These are phyloP conservation scores for Kitagawia praeruptora DNA, from an alignment of 129 eudicot genomes.

Conservation along the genomic window DNA sequence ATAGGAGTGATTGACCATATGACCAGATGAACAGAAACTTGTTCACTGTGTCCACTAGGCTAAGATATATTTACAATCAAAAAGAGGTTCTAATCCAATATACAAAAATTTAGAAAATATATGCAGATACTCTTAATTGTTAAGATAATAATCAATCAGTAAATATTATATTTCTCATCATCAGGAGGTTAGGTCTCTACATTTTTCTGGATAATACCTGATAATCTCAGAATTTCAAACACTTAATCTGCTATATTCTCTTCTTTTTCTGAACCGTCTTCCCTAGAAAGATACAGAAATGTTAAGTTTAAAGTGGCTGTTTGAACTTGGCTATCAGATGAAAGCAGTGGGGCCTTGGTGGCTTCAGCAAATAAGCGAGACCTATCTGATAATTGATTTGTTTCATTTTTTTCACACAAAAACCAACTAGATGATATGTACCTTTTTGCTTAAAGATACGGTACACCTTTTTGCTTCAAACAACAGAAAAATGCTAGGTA, in stretches of 20 bases:
- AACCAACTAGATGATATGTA: background rate
- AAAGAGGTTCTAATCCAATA: background rate
- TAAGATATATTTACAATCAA: background rate
- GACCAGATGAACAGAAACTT: background rate
- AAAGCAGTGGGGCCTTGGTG: conserved; percentile 74
- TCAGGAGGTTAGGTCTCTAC: background rate
- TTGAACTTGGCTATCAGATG: conserved; percentile 82
- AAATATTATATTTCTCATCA: background rate
- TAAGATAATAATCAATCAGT: background rate
- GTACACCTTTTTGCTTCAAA: background rate
- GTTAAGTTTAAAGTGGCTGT: conserved; percentile 60
- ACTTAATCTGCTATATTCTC: conserved; percentile 86
- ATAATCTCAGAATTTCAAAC: conserved; percentile 82
- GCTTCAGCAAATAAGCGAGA: conserved; percentile 94
- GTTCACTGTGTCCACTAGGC: background rate
- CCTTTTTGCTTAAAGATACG: background rate
- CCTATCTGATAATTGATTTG: conserved; percentile 37
- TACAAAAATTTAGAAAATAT: background rate
- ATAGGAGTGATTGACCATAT: background rate
- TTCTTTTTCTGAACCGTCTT: conserved; percentile 44
- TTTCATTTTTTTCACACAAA: conserved; percentile 15
- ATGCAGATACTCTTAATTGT: background rate
- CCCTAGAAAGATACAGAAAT: conserved; percentile 49
- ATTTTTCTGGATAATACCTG: conserved; percentile 39
- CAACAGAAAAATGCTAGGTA: background rate